Conservation (phyloP, 1,284 basidiomycete genomes). For the Moesziomyces globuligerus region DNA sequence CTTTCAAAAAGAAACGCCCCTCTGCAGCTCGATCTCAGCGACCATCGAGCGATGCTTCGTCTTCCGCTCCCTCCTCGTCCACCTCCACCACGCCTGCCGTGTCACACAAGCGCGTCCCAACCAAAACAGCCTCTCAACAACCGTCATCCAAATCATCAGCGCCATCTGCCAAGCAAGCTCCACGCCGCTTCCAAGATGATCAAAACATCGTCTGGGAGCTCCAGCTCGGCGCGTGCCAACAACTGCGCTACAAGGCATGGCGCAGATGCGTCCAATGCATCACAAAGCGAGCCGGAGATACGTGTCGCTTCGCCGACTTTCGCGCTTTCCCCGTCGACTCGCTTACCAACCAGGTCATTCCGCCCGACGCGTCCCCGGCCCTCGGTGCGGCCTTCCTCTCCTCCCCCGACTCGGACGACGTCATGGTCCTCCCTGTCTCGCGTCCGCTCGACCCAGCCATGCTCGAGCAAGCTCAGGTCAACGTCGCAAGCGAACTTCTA, state of each 20-base stretch:
- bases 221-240: constrained; percentile 10
- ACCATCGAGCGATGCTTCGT: too few relatives aligned
- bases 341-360: constrained; percentile 5
- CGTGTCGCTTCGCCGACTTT: constrained; percentile 38
- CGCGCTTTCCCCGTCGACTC: constrained; percentile 36
- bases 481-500: constrained; percentile 28
- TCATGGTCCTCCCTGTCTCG: constrained; percentile 21
- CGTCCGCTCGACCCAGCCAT: constrained; percentile 10
- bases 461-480: constrained; percentile 10
- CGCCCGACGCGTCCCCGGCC: background rate
- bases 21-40: too few relatives aligned
- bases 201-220: constrained; percentile 21
- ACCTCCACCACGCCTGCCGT: background rate
- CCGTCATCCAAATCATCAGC: constrained; percentile 1
- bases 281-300: constrained; percentile 24
- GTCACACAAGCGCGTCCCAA: too few relatives aligned
- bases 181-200: constrained; percentile 11
- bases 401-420: constrained; percentile 22
- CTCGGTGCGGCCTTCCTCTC: constrained; percentile 18
- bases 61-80: background rate
- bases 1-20: background rate
- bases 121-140: background rate
- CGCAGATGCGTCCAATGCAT: constrained; percentile 37
- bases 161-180: background rate
- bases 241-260: constrained; percentile 13